phyloP scores from a whole-genome alignment of 345 rosid species.

The Conringia planisiliqua region DNA sequence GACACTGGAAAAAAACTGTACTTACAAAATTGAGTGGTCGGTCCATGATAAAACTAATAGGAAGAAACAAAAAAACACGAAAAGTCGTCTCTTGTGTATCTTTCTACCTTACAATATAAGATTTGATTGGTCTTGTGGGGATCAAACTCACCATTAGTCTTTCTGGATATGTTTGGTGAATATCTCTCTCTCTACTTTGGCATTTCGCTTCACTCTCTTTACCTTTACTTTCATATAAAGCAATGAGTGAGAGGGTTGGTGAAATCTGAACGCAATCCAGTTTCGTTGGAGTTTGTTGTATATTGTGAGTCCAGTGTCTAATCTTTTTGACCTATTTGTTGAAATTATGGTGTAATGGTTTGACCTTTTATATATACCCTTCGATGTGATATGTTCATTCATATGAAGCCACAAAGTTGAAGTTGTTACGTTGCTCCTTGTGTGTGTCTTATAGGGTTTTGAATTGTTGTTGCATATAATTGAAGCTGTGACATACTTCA shows the following conservation, averaged over 20 bases:
- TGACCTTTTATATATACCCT: constrained; percentile 11
- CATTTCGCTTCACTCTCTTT: constrained; percentile 9
- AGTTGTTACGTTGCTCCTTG: background rate
- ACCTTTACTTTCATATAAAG: constrained; percentile 9
- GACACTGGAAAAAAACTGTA: background rate
- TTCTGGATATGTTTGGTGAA: constrained; percentile 23
- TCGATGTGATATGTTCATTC: constrained; percentile 14
- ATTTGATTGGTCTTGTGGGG: constrained; percentile 17
- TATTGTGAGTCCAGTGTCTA: background rate
- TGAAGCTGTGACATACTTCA: constrained; percentile 7
- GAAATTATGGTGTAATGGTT: constrained; percentile 2
- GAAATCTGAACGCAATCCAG: constrained; percentile 29
- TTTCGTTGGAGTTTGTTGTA: constrained; percentile 19
- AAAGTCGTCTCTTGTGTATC: background rate
- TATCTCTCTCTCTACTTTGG: background rate
- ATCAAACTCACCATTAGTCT: constrained; percentile 11
- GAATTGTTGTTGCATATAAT: background rate
- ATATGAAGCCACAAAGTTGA: background rate
- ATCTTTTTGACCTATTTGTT: constrained; percentile 21
- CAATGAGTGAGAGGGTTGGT: constrained; percentile 27
- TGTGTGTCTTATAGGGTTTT: background rate
- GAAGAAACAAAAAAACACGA: constrained; percentile 3
- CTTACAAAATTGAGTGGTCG: constrained; percentile 12
- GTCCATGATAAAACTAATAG: background rate
- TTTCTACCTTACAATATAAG: background rate